Percentiles rank a stretch among this genome's conserved stretches.
These are phyloP conservation scores for Sphenostylis stenocarpa DNA, from an alignment of 306 rosid genomes.

Conservation along the genomic window DNA sequence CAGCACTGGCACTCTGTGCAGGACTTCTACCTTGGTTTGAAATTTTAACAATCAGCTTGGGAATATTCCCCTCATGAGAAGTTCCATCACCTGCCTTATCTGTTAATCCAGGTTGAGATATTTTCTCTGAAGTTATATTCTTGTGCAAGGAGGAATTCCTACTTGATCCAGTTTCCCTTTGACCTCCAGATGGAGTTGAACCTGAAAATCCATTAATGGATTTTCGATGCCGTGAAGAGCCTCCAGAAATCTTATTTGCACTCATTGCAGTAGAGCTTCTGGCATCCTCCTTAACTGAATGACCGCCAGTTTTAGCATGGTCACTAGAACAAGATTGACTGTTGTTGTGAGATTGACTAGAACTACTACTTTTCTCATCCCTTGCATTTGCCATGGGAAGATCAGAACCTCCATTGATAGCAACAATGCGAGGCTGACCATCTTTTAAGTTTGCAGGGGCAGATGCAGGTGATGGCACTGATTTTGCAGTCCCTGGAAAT, in stretches of 20 bases:
- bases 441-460: constrained; percentile 43
- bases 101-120: constrained; percentile 41
- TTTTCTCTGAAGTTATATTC: constrained; percentile 36
- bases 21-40: constrained; percentile 69
- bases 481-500: constrained; percentile 49
- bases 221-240: constrained; percentile 71
- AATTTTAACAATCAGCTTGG: constrained; percentile 65
- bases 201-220: constrained; percentile 58
- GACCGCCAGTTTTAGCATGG: constrained; percentile 65
- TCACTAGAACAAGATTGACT: constrained; percentile 76
- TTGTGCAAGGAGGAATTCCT: constrained; percentile 45
- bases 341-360: constrained; percentile 76
- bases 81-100: constrained; percentile 57
- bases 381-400: constrained; percentile 61
- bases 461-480: constrained; percentile 44
- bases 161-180: constrained; percentile 55
- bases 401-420: constrained; percentile 53
- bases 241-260: constrained; percentile 56
- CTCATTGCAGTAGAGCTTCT: constrained; percentile 76
- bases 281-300: constrained; percentile 64
- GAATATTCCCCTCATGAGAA: constrained; percentile 52
- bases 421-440: constrained; percentile 37
- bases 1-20: constrained; percentile 51
- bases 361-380: constrained; percentile 88
- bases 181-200: constrained; percentile 45